These are phyloP conservation scores for Arthroderma sp. DNA, from an alignment of 2,329 filamentous ascomycete species.

Conservation along the genomic window DNA sequence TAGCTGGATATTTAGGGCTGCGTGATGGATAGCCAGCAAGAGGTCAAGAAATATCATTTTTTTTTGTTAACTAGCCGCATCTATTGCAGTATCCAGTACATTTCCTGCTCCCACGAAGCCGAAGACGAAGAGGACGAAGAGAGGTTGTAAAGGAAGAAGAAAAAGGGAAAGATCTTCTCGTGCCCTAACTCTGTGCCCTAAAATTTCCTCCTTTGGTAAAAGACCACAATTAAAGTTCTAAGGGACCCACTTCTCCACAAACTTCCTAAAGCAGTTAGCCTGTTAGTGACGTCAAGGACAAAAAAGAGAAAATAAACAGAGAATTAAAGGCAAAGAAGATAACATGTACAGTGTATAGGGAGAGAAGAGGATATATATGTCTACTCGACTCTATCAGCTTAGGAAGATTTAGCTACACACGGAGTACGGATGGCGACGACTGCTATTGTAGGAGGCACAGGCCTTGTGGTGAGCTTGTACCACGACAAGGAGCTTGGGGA, in stretches of 20 bases:
- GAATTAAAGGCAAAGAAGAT: background rate
- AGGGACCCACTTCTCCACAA: background rate
- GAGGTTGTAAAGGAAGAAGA: too few relatives aligned
- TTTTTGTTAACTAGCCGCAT: too few relatives aligned
- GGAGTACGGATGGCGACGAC: constrained; percentile 9
- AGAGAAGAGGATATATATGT: too few relatives aligned
- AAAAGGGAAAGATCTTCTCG: background rate
- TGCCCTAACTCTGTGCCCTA: constrained; percentile 2
- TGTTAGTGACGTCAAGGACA: background rate
- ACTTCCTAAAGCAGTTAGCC: background rate
- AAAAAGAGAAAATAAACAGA: background rate
- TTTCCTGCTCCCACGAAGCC: too few relatives aligned
- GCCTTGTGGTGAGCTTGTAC: constrained; percentile 10
- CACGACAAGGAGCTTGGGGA: too few relatives aligned
- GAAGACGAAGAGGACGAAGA: too few relatives aligned
- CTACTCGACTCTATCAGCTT: too few relatives aligned
- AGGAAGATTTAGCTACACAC: too few relatives aligned
- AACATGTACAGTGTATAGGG: background rate
- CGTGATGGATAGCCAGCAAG: background rate
- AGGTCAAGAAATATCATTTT: background rate
- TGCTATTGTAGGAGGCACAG: constrained; percentile 13
- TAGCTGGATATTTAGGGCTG: too few relatives aligned
- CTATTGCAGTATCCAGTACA: too few relatives aligned
- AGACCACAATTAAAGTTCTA: background rate
- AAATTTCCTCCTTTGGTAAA: background rate